phyloP scores from a whole-genome alignment of 495 filamentous ascomycete genomes.

The Filosporella fistucella region DNA sequence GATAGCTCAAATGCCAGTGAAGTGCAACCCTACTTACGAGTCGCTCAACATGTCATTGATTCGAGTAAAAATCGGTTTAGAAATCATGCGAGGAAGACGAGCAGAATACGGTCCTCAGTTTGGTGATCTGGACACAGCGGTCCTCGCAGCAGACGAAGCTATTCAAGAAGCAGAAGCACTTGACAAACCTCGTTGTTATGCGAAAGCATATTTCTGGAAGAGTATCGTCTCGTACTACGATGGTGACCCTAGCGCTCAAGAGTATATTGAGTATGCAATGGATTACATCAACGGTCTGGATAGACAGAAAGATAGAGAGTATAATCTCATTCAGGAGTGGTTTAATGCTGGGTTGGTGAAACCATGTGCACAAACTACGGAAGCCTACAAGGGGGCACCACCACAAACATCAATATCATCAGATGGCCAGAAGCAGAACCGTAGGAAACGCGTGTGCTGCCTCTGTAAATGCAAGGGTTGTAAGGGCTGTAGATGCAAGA shows the following conservation, averaged over 20 bases:
- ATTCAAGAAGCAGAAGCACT: background rate
- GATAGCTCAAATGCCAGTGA: too few relatives aligned
- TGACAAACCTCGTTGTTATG: background rate
- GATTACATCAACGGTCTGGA: background rate
- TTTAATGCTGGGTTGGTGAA: background rate
- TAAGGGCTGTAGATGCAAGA: background rate
- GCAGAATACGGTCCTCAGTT: too few relatives aligned
- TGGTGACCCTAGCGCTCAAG: background rate
- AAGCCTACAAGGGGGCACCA: background rate
- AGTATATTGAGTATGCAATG: background rate
- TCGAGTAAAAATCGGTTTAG: background rate
- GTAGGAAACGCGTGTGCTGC: background rate
- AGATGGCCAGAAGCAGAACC: background rate
- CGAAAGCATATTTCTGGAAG: background rate
- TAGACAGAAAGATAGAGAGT: background rate
- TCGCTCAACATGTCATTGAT: too few relatives aligned
- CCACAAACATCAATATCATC: background rate
- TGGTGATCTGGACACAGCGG: background rate
- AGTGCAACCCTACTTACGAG: too few relatives aligned
- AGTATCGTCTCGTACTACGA: background rate
- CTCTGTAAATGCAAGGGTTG: background rate
- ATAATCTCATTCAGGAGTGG: background rate
- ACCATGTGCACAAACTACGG: too few relatives aligned
- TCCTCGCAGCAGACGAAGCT: background rate
- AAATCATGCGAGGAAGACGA: background rate